Conservation (phyloP, 345 rosid genomes). For the Physaria fendleri region DNA sequence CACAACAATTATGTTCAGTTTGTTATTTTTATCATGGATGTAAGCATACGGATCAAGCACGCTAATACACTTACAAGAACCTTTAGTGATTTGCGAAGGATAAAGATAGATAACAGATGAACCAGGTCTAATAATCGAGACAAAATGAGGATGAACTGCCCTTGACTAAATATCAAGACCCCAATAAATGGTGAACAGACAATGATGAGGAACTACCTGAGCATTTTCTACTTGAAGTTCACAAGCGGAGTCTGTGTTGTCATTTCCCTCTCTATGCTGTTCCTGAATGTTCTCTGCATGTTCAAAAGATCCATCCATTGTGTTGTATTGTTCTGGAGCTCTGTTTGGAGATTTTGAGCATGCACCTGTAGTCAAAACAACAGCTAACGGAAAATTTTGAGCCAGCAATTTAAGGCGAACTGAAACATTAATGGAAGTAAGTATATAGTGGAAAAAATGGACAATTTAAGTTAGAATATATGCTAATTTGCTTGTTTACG, state of each 20-base stretch:
- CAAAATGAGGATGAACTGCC: conserved; percentile 4
- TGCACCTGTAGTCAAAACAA: conserved; percentile 35
- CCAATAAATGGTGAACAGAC: no score
- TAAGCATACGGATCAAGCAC: neutral
- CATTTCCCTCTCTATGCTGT: conserved; percentile 29
- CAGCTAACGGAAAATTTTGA: neutral
- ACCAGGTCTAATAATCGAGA: neutral
- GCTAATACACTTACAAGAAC: neutral
- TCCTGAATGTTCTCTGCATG: conserved; percentile 29
- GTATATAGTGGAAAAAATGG: neutral
- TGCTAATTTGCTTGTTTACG: neutral
- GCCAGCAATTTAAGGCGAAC: neutral
- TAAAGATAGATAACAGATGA: neutral
- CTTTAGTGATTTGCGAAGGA: neutral
- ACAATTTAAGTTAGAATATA: neutral
- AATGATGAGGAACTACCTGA: conserved; percentile 18
- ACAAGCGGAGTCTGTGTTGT: conserved; percentile 16
- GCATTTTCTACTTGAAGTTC: conserved; percentile 10
- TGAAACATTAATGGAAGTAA: neutral
- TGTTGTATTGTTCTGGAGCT: conserved; percentile 24
- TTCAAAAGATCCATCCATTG: conserved; percentile 25
- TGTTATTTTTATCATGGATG: neutral
- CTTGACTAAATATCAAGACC: neutral
- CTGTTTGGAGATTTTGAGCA: conserved; percentile 25
- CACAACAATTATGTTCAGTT: no score